phyloP scores from a whole-genome alignment of 306 rosid genomes.

The Dalbergia oliveri region DNA sequence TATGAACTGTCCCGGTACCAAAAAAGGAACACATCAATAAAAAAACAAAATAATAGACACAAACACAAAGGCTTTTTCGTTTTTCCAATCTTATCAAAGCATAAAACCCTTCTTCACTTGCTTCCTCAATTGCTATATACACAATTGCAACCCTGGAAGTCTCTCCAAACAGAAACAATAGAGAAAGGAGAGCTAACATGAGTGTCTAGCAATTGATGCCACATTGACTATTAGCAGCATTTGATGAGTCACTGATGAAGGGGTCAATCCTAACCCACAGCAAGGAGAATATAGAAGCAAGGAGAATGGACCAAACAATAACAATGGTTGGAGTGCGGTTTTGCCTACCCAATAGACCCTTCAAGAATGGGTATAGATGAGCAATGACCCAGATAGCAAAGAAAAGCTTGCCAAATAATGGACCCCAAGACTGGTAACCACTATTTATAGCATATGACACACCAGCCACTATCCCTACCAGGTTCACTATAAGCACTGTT shows the following conservation, averaged over 20 bases:
- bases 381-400: constrained; percentile 93
- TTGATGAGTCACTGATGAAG: constrained; percentile 59
- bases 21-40: background rate
- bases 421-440: constrained; percentile 97
- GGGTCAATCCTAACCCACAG: constrained; percentile 83
- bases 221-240: constrained; percentile 70
- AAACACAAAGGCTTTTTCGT: background rate
- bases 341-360: constrained; percentile 91
- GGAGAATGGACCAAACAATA: constrained; percentile 89
- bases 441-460: constrained; percentile 89
- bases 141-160: constrained; percentile 41
- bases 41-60: constrained; percentile 5
- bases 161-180: constrained; percentile 27
- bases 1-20: background rate
- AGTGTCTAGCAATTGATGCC: constrained; percentile 72
- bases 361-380: constrained; percentile 93
- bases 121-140: constrained; percentile 55
- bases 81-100: background rate
- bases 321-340: constrained; percentile 94
- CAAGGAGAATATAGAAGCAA: constrained; percentile 91
- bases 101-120: background rate
- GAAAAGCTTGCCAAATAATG: constrained; percentile 83
- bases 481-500: constrained; percentile 78
- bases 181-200: constrained; percentile 44
- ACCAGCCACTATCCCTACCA: constrained; percentile 92